Conservation (phyloP, 179 eudicot species). For the Gypsophila paniculata region DNA sequence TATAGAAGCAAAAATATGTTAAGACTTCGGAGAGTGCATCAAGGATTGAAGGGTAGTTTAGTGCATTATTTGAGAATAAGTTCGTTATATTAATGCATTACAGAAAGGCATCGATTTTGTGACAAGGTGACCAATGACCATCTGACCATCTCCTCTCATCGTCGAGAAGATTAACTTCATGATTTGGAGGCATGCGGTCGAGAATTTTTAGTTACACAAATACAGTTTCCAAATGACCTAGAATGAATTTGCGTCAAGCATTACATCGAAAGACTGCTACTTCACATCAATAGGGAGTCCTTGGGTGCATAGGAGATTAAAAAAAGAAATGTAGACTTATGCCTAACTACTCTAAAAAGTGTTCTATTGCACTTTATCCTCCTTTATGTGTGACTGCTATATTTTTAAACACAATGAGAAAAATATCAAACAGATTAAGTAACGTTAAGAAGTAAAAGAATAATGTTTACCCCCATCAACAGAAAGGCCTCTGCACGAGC, state of each 20-base stretch:
- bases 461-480: constrained; percentile 79
- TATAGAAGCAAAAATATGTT: background rate
- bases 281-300: no score
- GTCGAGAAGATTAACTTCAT: no score
- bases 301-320: no score
- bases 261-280: no score
- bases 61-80: background rate
- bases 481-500: constrained; percentile 87
- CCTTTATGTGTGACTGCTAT: background rate
- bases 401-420: background rate
- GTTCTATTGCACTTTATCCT: background rate
- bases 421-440: background rate
- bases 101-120: background rate
- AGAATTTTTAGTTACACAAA: no score
- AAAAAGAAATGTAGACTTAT: background rate
- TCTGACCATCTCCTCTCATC: no score
- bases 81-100: no score
- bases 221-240: no score
- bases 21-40: background rate
- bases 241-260: no score
- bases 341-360: background rate
- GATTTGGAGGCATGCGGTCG: no score
- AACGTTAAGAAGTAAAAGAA: background rate
- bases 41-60: background rate
- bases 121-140: background rate